Conservation (phyloP, 2,329 filamentous ascomycete genomes). For the Chlorencoelia australis region DNA sequence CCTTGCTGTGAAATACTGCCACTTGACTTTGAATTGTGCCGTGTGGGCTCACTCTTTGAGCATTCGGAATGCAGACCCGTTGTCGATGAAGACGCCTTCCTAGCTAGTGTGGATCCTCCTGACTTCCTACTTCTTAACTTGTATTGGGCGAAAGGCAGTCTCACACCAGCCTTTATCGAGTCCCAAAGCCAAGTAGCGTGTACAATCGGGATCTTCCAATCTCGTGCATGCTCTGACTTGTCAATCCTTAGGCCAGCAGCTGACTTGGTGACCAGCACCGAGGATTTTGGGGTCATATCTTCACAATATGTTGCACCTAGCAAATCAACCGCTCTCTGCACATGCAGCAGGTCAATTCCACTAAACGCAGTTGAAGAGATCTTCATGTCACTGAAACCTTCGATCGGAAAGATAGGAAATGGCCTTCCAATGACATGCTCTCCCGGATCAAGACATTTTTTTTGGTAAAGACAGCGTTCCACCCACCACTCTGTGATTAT, state of each 20-base stretch:
- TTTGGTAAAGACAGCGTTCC: slow-evolving; percentile 75
- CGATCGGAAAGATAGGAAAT: slow-evolving; percentile 59
- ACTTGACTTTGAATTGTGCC: slow-evolving; percentile 4
- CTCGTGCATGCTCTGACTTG: slow-evolving; percentile 68
- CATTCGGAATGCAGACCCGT: background rate
- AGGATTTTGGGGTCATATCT: slow-evolving; percentile 59
- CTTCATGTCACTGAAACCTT: slow-evolving; percentile 57
- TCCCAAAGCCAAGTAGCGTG: slow-evolving; percentile 76
- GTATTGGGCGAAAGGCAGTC: slow-evolving; percentile 39
- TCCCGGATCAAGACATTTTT: slow-evolving; percentile 57
- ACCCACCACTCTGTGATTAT: slow-evolving; percentile 86
- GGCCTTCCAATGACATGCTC: slow-evolving; percentile 68
- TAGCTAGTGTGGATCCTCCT: slow-evolving; percentile 14
- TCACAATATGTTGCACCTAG: slow-evolving; percentile 77
- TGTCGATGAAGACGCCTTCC: slow-evolving; percentile 1
- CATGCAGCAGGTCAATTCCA: slow-evolving; percentile 75
- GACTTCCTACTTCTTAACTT: slow-evolving; percentile 26
- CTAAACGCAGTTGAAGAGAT: slow-evolving; percentile 77
- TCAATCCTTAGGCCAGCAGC: slow-evolving; percentile 47
- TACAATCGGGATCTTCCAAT: slow-evolving; percentile 74
- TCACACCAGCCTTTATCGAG: slow-evolving; percentile 53
- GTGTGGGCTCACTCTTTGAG: background rate
- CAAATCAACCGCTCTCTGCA: slow-evolving; percentile 65
- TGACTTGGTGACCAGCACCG: slow-evolving; percentile 56
- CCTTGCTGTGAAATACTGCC: slow-evolving; percentile 9